Percentiles rank a stretch among this genome's conserved stretches.
These are phyloP conservation scores for Kwoniella shandongensis DNA, from an alignment of 768 basidiomycete genomes.

Conservation along the genomic window DNA sequence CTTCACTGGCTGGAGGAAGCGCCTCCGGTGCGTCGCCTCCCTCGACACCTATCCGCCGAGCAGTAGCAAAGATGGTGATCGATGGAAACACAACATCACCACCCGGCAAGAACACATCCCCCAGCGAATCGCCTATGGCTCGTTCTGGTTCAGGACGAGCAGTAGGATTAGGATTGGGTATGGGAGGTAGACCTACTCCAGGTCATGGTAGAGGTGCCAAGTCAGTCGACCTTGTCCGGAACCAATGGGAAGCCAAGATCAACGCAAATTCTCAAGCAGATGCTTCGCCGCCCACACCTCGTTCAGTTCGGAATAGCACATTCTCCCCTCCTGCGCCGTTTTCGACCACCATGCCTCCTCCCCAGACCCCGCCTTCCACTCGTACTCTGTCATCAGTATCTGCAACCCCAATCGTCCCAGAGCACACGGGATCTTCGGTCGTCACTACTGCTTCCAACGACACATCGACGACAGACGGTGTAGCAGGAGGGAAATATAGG, in stretches of 20 bases:
- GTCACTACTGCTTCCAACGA: conserved; percentile 12
- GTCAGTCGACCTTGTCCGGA: conserved; percentile 41
- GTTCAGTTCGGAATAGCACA: conserved; percentile 9
- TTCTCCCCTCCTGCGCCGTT: conserved; percentile 22
- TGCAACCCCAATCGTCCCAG: conserved; percentile 17
- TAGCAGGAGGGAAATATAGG: conserved; percentile 8
- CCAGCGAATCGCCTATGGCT: neutral
- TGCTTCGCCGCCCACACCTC: conserved; percentile 16
- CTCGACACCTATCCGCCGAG: conserved; percentile 35
- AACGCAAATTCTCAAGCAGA: conserved; percentile 3
- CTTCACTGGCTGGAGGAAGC: conserved; percentile 14
- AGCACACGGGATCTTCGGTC: conserved; percentile 25
- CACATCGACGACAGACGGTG: conserved; percentile 8
- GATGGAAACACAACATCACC: conserved; percentile 4
- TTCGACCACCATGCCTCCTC: conserved; percentile 11
- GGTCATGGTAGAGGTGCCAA: conserved; percentile 18
- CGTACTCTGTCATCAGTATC: conserved; percentile 8
- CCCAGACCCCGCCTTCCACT: conserved; percentile 3
- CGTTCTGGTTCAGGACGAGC: conserved; percentile 15
- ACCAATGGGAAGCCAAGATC: conserved; percentile 45
- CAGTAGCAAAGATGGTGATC: conserved; percentile 35
- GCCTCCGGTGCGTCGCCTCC: conserved; percentile 26
- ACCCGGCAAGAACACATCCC: neutral
- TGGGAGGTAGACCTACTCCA: conserved; percentile 21
- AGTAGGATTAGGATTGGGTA: conserved; percentile 22